Evolutionary conservation across 225 moss, liverwort and hornwort species (phyloP).

Genomic region (Marchantia paleacea): DNA sequence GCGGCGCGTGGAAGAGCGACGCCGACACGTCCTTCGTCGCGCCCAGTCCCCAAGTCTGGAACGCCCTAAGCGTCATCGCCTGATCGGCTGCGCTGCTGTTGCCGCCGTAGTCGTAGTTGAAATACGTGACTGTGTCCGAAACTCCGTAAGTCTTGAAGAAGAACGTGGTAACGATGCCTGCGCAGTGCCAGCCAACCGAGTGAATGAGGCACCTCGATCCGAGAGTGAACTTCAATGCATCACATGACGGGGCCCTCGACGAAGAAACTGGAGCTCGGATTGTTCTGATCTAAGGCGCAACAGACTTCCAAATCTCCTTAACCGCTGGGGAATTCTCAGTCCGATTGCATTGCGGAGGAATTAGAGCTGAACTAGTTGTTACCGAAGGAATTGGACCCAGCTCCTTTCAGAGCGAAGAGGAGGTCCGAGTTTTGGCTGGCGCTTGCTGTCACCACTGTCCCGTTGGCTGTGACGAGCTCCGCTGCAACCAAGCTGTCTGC

Average conservation of each 20-base stretch:
- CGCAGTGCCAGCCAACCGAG: not conserved
- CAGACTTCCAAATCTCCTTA: too few relatives aligned
- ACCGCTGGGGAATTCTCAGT: too few relatives aligned
- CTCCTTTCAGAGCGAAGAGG: slow-evolving; percentile 54
- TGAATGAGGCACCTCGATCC: too few relatives aligned
- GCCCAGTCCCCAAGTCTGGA: slow-evolving; percentile 39
- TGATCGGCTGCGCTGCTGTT: slow-evolving; percentile 23
- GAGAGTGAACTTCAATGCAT: too few relatives aligned
- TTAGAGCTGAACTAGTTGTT: not conserved
- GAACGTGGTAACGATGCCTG: slow-evolving; percentile 68
- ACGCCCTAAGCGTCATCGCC: slow-evolving; percentile 52
- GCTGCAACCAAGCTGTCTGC: slow-evolving; percentile 50
- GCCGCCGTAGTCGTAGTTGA: slow-evolving; percentile 42
- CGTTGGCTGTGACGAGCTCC: slow-evolving; percentile 48
- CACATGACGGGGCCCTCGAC: too few relatives aligned
- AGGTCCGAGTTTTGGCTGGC: slow-evolving; percentile 53
- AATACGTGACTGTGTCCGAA: slow-evolving; percentile 52
- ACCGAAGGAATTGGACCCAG: slow-evolving; percentile 65
- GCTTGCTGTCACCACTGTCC: slow-evolving; percentile 47
- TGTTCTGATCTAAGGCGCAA: not conserved
- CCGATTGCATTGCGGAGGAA: not conserved
- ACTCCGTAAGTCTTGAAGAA: slow-evolving; percentile 62
- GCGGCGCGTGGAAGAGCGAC: slow-evolving; percentile 45
- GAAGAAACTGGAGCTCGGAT: too few relatives aligned
- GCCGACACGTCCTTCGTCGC: slow-evolving; percentile 54